A percentile compares a stretch with the other conserved stretches of the same genome.
These are phyloP conservation scores for Lenwebbia sp. DNA, from an alignment of 345 rosid genomes.

Conservation along the genomic window DNA sequence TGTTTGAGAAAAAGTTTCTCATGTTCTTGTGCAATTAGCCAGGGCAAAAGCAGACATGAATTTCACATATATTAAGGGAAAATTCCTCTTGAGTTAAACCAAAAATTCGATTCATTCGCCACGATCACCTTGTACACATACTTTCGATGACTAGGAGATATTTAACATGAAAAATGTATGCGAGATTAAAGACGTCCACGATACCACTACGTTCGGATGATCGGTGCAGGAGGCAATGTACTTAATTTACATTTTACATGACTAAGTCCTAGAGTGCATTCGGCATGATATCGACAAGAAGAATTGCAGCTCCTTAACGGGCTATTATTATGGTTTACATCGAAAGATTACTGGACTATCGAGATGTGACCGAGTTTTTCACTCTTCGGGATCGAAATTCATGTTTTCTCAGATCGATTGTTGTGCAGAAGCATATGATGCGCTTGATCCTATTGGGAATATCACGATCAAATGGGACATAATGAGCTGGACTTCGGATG, in stretches of 20 bases:
- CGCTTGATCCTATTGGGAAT: slow-evolving; percentile 85
- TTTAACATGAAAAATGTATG: neutral
- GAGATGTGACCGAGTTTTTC: neutral
- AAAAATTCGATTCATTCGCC: neutral
- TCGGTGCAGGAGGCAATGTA: neutral
- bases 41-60: neutral
- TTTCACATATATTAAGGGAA: neutral
- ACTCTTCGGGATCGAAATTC: neutral
- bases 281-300: neutral
- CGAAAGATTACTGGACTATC: neutral
- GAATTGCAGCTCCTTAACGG: neutral
- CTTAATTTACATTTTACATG: neutral
- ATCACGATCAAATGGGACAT: slow-evolving; percentile 96
- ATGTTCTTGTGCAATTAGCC: neutral
- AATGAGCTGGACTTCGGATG: slow-evolving; percentile 87
- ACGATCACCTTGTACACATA: neutral
- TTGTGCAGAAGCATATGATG: slow-evolving; percentile 77
- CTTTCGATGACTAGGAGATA: neutral
- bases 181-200: neutral
- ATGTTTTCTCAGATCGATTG: neutral
- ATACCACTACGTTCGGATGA: neutral
- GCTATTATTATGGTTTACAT: neutral
- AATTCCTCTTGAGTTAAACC: neutral
- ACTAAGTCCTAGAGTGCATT: neutral
- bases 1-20: neutral